Evolutionary conservation across 257 asterid genomes (phyloP).

Genomic region (Thymus mandschuricus): DNA sequence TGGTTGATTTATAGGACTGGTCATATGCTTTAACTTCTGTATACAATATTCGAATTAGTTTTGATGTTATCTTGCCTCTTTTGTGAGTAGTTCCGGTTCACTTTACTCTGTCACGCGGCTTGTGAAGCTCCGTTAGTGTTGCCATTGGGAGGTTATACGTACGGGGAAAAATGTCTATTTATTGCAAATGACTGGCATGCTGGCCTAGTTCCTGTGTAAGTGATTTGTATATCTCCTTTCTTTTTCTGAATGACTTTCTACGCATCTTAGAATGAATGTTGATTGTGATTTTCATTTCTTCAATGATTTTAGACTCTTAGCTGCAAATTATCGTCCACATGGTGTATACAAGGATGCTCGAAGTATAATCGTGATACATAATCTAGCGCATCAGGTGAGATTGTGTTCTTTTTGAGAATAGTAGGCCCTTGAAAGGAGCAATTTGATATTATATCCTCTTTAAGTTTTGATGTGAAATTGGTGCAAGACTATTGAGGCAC

Average conservation of each 20-base stretch:
- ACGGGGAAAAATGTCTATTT: conserved; percentile 90
- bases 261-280: conserved; percentile 8
- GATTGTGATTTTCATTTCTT: conserved; percentile 26
- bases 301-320: conserved; percentile 68
- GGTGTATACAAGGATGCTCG: conserved; percentile 97
- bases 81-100: conserved; percentile 85
- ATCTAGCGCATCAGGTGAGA: conserved; percentile 94
- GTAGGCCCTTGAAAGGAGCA: not conserved
- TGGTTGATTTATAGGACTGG: conserved; percentile 25
- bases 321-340: conserved; percentile 93
- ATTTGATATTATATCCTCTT: not conserved
- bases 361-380: conserved; percentile 78
- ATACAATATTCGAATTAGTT: not conserved
- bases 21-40: conserved; percentile 5
- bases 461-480: not conserved
- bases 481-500: not conserved
- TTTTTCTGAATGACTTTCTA: not conserved
- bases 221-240: conserved; percentile 24
- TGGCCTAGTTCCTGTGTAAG: conserved; percentile 95
- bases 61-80: conserved; percentile 33
- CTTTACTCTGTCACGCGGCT: conserved; percentile 94
- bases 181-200: conserved; percentile 99
- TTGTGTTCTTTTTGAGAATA: conserved; percentile 7
- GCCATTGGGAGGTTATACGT: conserved; percentile 89
- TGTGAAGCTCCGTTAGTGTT: conserved; percentile 98